Evolutionary conservation across 768 basidiomycete species (phyloP), one percentile per base, ranked within the genome.

Genomic region (Gloeophyllum trabeum): DNA sequence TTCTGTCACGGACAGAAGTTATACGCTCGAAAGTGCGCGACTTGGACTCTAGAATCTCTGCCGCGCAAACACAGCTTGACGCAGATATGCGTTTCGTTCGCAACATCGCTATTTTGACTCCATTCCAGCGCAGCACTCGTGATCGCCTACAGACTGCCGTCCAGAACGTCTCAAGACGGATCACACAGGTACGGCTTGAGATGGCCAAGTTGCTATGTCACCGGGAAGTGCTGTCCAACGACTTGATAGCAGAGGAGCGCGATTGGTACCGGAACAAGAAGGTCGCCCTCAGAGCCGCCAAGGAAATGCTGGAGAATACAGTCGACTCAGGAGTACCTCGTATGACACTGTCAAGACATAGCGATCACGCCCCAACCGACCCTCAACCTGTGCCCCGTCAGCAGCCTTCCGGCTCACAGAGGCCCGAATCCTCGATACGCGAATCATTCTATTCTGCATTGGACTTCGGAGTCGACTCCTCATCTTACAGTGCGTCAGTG

Each of bases 61-160:
- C 65, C 2, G 65, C 67, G 21, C 74, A 79, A 46, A 54, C 67
- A 1, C 70, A 75, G 46, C 76, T 94, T 19, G 76, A 83, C 39
- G 59, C 71, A 6, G 75, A 83, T 47, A 61, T 92, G 56, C 78
- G 81, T 14, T 64, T 82, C 34, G 75, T 83, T 18, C 80, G 85
- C 32, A 94, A 93, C 52, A 70, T 97, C 18, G 81, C 81, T 2
- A 75, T 84, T 34, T 69, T 97, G 28, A 83, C 88, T 13, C 93
- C 96, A 3, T 93, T 98, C 59, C 87, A 82, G 53, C 76, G 76
- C 38, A 67, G 79, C 6, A 92, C 92, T 3, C 76, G 92, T 37
- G 85, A 89, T 47, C 74, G 80, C 35, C 70, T 99, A 21, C 62
- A 73, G 19, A 51, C 61, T 19, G 68, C 78, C 2, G 64, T 92